Base-by-base conservation (phyloP, 2,329 filamentous ascomycete genomes). In the Aspergillus tubingensis region DNA sequence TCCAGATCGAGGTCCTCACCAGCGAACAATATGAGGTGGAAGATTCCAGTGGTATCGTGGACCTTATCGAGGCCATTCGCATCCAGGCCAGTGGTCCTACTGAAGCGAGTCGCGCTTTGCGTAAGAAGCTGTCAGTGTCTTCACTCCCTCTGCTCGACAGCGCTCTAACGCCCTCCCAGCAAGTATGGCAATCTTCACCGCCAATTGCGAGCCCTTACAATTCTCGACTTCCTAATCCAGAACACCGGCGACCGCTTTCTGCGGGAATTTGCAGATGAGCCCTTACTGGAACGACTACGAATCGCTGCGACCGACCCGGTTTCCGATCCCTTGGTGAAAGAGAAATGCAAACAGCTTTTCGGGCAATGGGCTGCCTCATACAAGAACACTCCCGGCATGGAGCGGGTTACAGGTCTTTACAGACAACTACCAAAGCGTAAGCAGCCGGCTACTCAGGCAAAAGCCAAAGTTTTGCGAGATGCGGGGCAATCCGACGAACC, bases 101-200 rank as follows among this genome's bases (percentile, higher is more conserved):
- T 11, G 95, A 99, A 81, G 93, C 93, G 61, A 92, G 94, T 57
- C 87, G 95, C 72, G 93, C 95, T 51, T 86, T 99, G 69, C 88
- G 95, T 62, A 99, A 99, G 85, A 98, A 98, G 82, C 86, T 99
- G 84, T 88, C 76, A 72, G 85, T 74, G 8, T 30, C 52, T 8
- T 25, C 21, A 2, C 27, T 30, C 3, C 13, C 17, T 17, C 49
- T 43, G 32, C 23, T 32, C 8, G 17, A 19, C 27, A 49, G 10
- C 25, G 51, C 27, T 57, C 61, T 67, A 54, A 68, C 53, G 23
- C 55, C 25, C 23, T 11, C 39, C 32, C 64, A 89, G 86, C 39
- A 99, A 99, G 81, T 98, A 99, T 77, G 95, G 95, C 69, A 96
- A 88, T 71, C 84, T 91, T n/a, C 94, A 98, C 76, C 89, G 92